Conservation (phyloP, 1,284 basidiomycete genomes). For the Grifola frondosa region DNA sequence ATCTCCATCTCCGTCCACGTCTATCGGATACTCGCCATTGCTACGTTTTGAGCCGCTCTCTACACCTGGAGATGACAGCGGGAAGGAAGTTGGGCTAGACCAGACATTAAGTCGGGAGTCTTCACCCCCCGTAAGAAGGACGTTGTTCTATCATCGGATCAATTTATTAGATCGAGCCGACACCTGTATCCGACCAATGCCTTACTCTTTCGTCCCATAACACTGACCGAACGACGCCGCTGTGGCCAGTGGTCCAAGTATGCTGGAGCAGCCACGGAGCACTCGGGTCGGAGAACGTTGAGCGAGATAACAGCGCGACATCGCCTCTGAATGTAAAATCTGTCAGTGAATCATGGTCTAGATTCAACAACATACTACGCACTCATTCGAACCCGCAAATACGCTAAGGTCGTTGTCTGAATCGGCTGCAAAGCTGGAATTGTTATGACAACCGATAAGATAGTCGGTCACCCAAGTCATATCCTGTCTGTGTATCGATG, state of each 20-base stretch:
- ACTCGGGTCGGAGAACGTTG: conserved; percentile 23
- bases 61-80: conserved; percentile 1
- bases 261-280: conserved; percentile 32
- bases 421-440: conserved; percentile 19
- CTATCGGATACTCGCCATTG: conserved; percentile 26
- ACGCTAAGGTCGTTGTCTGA: conserved; percentile 33
- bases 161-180: background rate
- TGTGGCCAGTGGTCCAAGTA: conserved; percentile 32
- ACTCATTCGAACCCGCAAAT: conserved; percentile 41
- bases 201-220: conserved; percentile 37
- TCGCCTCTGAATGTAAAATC: conserved; percentile 30
- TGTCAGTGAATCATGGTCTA: too few species aligned
- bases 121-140: conserved; percentile 40
- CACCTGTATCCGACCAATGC: background rate
- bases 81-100: conserved; percentile 22
- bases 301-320: conserved; percentile 31
- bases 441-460: conserved; percentile 36
- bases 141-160: conserved; percentile 28
- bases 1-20: conserved; percentile 27
- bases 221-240: conserved; percentile 35
- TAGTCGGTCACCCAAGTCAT: conserved; percentile 43
- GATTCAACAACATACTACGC: conserved; percentile 14
- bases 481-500: conserved; percentile 35
- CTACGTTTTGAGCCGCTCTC: conserved; percentile 17
- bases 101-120: conserved; percentile 37